Evolutionary conservation across 2,329 filamentous ascomycete species (phyloP).

Genomic region (Fusarium transvaalense): DNA sequence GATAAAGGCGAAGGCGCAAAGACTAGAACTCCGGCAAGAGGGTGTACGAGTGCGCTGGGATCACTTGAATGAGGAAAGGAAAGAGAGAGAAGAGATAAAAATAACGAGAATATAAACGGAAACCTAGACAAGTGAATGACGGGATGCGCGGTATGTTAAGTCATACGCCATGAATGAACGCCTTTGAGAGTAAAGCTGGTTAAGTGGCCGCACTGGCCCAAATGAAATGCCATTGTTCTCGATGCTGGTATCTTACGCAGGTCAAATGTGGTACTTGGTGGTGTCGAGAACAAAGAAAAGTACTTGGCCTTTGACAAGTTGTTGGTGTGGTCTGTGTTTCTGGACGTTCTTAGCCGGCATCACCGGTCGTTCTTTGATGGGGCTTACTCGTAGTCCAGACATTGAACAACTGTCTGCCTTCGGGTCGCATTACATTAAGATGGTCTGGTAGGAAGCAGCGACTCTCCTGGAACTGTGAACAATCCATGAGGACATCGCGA

Average conservation of each 20-base stretch:
- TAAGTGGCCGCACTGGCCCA: conserved; percentile 2
- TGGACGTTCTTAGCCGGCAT: conserved; percentile 2
- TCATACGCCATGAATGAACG: not conserved
- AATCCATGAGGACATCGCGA: too few species aligned
- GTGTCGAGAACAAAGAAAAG: conserved; percentile 31
- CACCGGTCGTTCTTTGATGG: conserved; percentile 19
- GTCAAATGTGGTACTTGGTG: conserved; percentile 7
- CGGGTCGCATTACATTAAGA: not conserved
- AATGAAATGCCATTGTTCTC: conserved; percentile 35
- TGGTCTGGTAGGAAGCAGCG: accelerated
- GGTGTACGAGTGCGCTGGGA: not conserved
- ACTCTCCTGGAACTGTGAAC: accelerated
- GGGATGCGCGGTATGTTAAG: conserved; percentile 24
- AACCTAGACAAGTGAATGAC: not conserved
- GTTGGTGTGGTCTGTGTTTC: conserved; percentile 28
- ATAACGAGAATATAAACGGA: conserved; percentile 4
- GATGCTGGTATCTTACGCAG: conserved; percentile 1
- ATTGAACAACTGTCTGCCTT: not conserved
- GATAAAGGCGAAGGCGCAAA: not conserved
- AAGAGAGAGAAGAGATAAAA: conserved; percentile 16
- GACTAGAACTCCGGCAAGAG: not conserved
- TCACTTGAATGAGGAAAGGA: not conserved
- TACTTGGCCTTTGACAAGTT: conserved; percentile 15
- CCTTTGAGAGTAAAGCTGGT: not conserved
- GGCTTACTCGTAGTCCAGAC: not conserved